A percentile compares a stretch with the other conserved stretches of the same genome.
phyloP scores from a whole-genome alignment of 2,329 filamentous ascomycete species.

The Sporothrix euskadiensis region DNA sequence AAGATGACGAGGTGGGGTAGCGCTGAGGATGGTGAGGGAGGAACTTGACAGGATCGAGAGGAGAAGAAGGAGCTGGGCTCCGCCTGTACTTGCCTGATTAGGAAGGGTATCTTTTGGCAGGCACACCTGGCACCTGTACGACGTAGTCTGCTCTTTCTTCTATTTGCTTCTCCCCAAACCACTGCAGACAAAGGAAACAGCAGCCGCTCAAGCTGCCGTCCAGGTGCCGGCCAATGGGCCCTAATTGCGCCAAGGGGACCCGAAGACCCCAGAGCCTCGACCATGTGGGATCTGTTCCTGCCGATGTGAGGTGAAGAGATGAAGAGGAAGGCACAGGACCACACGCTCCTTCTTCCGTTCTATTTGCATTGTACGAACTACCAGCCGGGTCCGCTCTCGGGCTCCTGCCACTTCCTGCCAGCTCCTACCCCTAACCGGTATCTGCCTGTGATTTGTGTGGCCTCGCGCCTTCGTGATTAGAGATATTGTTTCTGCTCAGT shows the following conservation, averaged over 20 bases:
- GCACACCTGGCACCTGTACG: neutral
- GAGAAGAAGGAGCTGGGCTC: neutral
- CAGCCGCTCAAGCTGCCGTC: neutral
- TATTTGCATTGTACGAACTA: neutral
- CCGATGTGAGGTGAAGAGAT: neutral
- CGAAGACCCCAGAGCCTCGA: neutral
- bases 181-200: slow-evolving; percentile 9
- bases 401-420: neutral
- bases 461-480: neutral
- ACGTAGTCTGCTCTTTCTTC: neutral
- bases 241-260: neutral
- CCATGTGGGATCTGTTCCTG: neutral
- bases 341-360: neutral
- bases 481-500: neutral
- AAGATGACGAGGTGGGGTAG: slow-evolving; percentile 19
- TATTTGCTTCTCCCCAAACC: neutral
- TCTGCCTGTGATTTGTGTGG: neutral
- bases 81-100: slow-evolving; percentile 25
- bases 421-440: neutral
- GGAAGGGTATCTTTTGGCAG: neutral
- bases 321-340: neutral
- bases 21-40: neutral
- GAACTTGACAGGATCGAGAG: neutral
- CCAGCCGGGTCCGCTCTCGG: neutral
- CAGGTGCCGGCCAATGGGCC: neutral